phyloP scores from a whole-genome alignment of 352 stramenopile species.

The Phytophthora brassicae region DNA sequence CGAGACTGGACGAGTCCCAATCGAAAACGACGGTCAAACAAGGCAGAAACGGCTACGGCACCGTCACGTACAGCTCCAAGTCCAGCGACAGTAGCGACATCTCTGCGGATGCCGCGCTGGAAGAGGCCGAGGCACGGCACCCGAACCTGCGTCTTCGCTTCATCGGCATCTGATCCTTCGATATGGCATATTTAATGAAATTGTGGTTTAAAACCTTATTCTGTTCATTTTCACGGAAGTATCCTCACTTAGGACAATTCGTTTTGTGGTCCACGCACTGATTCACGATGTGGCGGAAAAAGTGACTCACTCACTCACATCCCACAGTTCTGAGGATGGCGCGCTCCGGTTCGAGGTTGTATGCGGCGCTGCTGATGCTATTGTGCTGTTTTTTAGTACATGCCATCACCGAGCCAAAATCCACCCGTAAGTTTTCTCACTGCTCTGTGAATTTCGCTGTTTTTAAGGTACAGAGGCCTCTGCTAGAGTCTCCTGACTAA shows the following conservation, averaged over 20 bases:
- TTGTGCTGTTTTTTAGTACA: conserved; percentile 13
- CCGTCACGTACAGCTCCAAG: conserved; percentile 30
- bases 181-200: not conserved
- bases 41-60: conserved; percentile 37
- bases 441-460: not conserved
- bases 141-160: conserved; percentile 32
- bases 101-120: conserved; percentile 16
- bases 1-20: not conserved
- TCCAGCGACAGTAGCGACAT: conserved; percentile 13
- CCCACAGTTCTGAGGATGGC: conserved; percentile 4
- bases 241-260: not conserved
- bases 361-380: conserved; percentile 11
- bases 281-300: conserved; percentile 2
- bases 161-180: conserved; percentile 27
- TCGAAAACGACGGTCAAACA: conserved; percentile 12
- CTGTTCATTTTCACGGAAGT: not conserved
- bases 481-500: not conserved
- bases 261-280: not conserved
- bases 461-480: not conserved
- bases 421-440: conserved; percentile 9
- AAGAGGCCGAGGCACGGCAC: conserved; percentile 23
- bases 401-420: not conserved
- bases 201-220: not conserved
- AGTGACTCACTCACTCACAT: conserved; percentile 1
- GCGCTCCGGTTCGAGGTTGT: conserved; percentile 1